Percentiles rank a stretch among this genome's conserved stretches.
Conservation (phyloP, 2,329 filamentous ascomycete species). For the Stachybotrys chartarum region DNA sequence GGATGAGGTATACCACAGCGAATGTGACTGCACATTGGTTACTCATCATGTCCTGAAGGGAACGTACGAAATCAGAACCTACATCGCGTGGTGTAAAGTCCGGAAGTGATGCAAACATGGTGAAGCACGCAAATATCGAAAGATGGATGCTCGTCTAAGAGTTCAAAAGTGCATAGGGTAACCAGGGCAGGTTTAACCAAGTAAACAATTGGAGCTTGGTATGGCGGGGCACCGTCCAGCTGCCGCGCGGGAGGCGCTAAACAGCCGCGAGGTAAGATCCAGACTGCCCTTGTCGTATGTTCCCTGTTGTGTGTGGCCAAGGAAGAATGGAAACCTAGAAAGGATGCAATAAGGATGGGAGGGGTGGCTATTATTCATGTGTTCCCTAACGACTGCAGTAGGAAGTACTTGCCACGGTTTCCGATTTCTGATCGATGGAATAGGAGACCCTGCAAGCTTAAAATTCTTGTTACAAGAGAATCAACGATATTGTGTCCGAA, state of each 20-base stretch:
- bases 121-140: slow-evolving; percentile 4
- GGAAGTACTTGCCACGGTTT: no score
- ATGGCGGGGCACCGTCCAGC: slow-evolving; percentile 11
- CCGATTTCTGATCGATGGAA: no score
- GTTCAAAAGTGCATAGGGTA: background rate
- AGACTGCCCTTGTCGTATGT: background rate
- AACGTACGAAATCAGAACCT: slow-evolving; percentile 21
- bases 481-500: no score
- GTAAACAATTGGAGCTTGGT: no score
- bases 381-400: no score
- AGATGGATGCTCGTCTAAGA: no score
- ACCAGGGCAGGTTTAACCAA: slow-evolving; percentile 5
- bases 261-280: slow-evolving; percentile 10
- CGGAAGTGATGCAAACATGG: slow-evolving; percentile 57
- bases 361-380: no score
- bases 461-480: no score
- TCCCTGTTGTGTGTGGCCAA: background rate
- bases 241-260: slow-evolving; percentile 14
- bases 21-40: slow-evolving; percentile 50
- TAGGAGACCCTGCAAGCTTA: no score
- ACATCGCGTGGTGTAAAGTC: slow-evolving; percentile 66
- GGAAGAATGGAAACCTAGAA: background rate
- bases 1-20: slow-evolving; percentile 66
- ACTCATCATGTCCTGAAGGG: background rate
- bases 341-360: background rate